Evolutionary conservation across 202 grass and related monocot genomes (phyloP).

Genomic region (Digitaria exilis): DNA sequence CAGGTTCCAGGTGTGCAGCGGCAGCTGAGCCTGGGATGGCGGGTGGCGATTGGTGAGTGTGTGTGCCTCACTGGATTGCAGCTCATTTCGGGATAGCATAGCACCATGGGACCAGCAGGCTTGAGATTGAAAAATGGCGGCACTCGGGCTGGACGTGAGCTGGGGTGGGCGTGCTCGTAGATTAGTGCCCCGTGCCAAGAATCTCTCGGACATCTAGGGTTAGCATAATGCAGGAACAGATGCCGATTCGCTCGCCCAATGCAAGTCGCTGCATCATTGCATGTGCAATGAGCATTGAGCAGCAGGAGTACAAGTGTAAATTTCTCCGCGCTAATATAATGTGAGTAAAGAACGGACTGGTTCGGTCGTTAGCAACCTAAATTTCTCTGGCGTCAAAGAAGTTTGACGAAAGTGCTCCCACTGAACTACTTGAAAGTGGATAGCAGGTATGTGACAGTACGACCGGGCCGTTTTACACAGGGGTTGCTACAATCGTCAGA

Average conservation of each 20-base stretch:
- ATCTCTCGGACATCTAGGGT: constrained; percentile 47
- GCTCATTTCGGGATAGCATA: constrained; percentile 8
- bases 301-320: background rate
- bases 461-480: background rate
- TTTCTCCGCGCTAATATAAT: background rate
- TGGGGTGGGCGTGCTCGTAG: constrained; percentile 37
- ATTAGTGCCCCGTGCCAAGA: constrained; percentile 45
- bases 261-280: background rate
- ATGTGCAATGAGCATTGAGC: background rate
- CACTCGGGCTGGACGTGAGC: constrained; percentile 35
- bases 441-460: background rate
- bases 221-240: constrained; percentile 37
- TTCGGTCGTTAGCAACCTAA: background rate
- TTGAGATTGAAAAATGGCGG: constrained; percentile 4
- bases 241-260: constrained; percentile 13
- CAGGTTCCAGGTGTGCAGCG: background rate
- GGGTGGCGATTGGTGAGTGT: background rate
- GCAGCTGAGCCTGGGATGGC: constrained; percentile 20
- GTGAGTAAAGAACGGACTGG: constrained; percentile 4
- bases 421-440: background rate
- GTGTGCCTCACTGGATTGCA: constrained; percentile 39
- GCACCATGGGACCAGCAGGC: background rate
- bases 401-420: background rate
- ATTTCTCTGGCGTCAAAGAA: background rate
- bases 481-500: background rate